These are phyloP conservation scores for Trypethelium eluteriae DNA, from an alignment of 495 filamentous ascomycete species.

Conservation along the genomic window DNA sequence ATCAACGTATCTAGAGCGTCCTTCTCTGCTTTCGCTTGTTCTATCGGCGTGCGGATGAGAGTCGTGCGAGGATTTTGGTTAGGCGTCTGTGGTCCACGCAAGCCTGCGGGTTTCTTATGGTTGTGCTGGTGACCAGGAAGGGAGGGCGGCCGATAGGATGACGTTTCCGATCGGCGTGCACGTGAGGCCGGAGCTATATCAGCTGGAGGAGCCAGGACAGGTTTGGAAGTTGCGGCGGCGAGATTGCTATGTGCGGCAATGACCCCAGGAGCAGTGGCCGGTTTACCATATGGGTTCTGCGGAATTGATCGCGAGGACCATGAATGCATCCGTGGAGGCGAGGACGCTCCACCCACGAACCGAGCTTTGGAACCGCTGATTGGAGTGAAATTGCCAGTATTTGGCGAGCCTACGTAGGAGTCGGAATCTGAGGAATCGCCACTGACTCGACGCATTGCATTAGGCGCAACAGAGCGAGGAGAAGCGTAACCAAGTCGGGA, in stretches of 20 bases:
- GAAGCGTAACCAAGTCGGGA: background rate
- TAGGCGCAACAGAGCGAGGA: background rate
- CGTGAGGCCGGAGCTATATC: background rate
- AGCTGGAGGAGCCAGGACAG: background rate
- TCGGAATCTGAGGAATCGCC: background rate
- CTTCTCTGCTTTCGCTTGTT: constrained; percentile 29
- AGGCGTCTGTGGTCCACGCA: background rate
- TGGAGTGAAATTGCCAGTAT: background rate
- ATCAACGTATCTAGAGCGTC: constrained; percentile 26
- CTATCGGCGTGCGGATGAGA: constrained; percentile 26
- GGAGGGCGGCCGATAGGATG: background rate
- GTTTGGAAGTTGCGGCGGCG: constrained; percentile 6
- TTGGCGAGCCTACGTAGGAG: background rate
- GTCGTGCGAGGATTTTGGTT: constrained; percentile 15
- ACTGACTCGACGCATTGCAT: background rate
- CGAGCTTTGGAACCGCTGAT: background rate
- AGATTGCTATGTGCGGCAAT: constrained; percentile 2
- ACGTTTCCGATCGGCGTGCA: background rate
- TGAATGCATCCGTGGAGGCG: background rate
- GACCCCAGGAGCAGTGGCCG: background rate
- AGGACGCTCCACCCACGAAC: background rate
- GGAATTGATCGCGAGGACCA: background rate
- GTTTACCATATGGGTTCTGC: background rate
- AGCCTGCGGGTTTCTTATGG: background rate
- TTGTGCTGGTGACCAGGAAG: background rate